Percentiles rank a stretch among this genome's conserved stretches.
Evolutionary conservation across 106 monocot genomes (phyloP).

Genomic region (Narthecium ossifragum): DNA sequence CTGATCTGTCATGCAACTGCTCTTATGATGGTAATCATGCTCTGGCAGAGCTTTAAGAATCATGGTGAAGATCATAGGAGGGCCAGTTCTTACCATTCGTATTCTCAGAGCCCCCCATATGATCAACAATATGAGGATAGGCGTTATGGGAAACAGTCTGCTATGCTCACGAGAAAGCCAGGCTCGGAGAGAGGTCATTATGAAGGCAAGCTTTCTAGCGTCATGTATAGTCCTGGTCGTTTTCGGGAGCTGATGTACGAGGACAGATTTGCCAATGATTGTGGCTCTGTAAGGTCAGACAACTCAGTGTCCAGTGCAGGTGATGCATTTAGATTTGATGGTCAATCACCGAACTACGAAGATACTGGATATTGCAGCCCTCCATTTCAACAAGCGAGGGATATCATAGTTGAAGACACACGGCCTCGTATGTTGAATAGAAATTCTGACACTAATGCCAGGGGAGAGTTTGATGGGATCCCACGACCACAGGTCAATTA

Average conservation of each 20-base stretch:
- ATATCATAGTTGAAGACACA: constrained; percentile 38
- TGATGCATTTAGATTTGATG: constrained; percentile 45
- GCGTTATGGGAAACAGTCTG: constrained; percentile 62
- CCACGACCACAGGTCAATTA: constrained; percentile 25
- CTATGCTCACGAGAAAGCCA: constrained; percentile 65
- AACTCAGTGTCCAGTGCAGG: constrained; percentile 53
- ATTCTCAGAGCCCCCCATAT: constrained; percentile 69
- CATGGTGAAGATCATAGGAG: constrained; percentile 51
- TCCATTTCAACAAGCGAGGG: constrained; percentile 27
- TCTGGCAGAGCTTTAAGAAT: constrained; percentile 26
- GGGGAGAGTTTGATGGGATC: constrained; percentile 18
- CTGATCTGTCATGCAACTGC: background rate
- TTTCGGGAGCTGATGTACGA: constrained; percentile 45
- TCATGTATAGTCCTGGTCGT: constrained; percentile 58
- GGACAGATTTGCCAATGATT: constrained; percentile 80
- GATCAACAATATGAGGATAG: constrained; percentile 79
- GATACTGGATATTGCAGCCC: constrained; percentile 33
- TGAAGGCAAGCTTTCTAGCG: constrained; percentile 69
- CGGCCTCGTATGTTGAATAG: background rate
- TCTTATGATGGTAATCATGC: background rate
- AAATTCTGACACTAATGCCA: constrained; percentile 19
- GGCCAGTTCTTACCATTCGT: constrained; percentile 73
- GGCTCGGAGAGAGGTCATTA: constrained; percentile 81
- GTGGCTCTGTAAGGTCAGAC: constrained; percentile 57
- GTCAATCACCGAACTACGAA: constrained; percentile 50